These are phyloP conservation scores for Vickermania spadyakhi DNA, from an alignment of 208 protist genomes.

Conservation along the genomic window DNA sequence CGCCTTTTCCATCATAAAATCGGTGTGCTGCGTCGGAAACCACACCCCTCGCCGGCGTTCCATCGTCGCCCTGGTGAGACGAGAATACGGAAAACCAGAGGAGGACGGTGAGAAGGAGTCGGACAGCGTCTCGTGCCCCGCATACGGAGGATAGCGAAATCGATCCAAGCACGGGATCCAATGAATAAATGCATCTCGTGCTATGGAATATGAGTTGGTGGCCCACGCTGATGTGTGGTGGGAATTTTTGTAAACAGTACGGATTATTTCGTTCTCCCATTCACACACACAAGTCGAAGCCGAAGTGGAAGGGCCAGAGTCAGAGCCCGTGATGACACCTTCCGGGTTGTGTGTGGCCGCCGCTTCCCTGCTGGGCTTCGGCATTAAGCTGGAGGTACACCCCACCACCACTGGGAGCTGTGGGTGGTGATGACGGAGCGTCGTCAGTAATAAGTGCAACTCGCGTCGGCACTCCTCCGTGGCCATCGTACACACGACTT, in stretches of 20 bases:
- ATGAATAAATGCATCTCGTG: slow-evolving; percentile 22
- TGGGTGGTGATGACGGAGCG: slow-evolving; percentile 50
- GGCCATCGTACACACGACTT: slow-evolving; percentile 68
- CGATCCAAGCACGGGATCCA: slow-evolving; percentile 23
- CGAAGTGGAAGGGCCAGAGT: background rate
- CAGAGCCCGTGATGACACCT: background rate
- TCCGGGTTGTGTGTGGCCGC: background rate
- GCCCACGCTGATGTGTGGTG: no score
- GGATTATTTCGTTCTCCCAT: background rate
- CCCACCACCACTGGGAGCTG: slow-evolving; percentile 42
- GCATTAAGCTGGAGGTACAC: slow-evolving; percentile 31
- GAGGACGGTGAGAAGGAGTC: no score
- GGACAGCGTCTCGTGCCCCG: no score
- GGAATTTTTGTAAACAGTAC: no score
- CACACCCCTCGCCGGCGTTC: slow-evolving; percentile 53
- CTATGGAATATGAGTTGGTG: slow-evolving; percentile 5
- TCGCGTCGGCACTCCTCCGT: slow-evolving; percentile 74
- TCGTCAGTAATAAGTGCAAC: slow-evolving; percentile 51
- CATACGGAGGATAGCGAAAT: background rate
- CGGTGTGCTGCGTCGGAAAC: slow-evolving; percentile 57
- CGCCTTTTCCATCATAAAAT: slow-evolving; percentile 88
- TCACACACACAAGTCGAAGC: background rate
- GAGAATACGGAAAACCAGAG: background rate
- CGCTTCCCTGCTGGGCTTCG: no score
- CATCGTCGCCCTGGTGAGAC: slow-evolving; percentile 52